Base-by-base conservation (phyloP, 768 basidiomycete species). In the Amanita muscaria region DNA sequence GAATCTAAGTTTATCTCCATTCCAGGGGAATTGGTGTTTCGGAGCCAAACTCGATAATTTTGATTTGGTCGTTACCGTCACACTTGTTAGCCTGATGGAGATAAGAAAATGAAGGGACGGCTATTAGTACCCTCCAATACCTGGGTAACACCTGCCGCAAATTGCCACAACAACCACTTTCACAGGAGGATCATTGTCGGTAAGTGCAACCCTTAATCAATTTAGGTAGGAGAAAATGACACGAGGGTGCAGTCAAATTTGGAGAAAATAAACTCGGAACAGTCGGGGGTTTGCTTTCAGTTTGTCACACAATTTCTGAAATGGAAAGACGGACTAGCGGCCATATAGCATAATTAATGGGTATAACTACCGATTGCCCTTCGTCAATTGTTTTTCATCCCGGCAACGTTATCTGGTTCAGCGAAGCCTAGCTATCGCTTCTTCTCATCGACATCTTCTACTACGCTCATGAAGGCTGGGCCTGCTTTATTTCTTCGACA, bases 381-480 rank as follows among this genome's bases (percentile, higher is more conserved):
- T 40, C 25, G n/a, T 21, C 25, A 12, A 23, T 23, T 41, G 27
- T 16, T 41, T 41, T 18, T 30, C 16, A 18, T 12, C 12, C 27
- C 12, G 29, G 18, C 16, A 42, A 42, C 41, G 41, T 42, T 42
- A 42, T 42, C 41, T 42, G 31, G 30, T 11, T 27, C 30, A 19
- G 51, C 49, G 49, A 24, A 53, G 41, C 36, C 48, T 38, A 39
- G 27, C 40, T 42, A 32, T 36, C 51, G 48, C 44, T 53, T 42
- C 49, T 37, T 39, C 48, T 48, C 30, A 54, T 41, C 40, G 40
- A 30, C 40, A 21, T 30, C 40, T 41, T 41, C 58, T 42, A 34
- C 47, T 30, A 56, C 56, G 34, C 55, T 57, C 48, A 52, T 49
- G 21, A 50, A 62, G 31, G 23, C 41, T 23, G 41, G 41, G 19